phyloP scores from a whole-genome alignment of 352 stramenopile genomes.

The Globisporangium barbulae region DNA sequence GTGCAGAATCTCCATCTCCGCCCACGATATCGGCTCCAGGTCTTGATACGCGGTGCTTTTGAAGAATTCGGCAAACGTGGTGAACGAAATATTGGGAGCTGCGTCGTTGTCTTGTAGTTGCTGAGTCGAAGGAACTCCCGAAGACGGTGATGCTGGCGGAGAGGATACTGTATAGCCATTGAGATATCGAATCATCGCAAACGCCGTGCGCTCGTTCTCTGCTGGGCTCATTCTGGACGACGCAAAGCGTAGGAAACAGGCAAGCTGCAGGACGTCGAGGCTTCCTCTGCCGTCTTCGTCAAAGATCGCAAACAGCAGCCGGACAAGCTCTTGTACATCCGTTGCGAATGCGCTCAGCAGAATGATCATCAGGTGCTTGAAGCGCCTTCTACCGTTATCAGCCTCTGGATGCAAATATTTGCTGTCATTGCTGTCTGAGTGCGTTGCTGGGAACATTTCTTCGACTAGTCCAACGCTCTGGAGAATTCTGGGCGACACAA shows the following conservation, averaged over 20 bases:
- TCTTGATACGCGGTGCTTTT: neutral
- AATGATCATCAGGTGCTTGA: constrained; percentile 25
- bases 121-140: neutral
- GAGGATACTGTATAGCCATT: constrained; percentile 5
- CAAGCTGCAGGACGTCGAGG: constrained; percentile 22
- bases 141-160: constrained; percentile 13
- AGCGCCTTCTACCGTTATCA: constrained; percentile 1
- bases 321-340: constrained; percentile 27
- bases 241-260: constrained; percentile 20
- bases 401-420: neutral
- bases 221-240: constrained; percentile 2
- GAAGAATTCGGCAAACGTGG: constrained; percentile 25
- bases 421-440: neutral
- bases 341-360: constrained; percentile 31
- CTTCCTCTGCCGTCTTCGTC: constrained; percentile 30
- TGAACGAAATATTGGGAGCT: constrained; percentile 15
- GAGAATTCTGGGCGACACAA: neutral
- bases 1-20: constrained; percentile 23
- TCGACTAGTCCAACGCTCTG: constrained; percentile 1
- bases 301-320: constrained; percentile 41
- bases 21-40: constrained; percentile 3
- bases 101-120: neutral
- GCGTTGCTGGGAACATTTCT: neutral
- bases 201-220: constrained; percentile 21
- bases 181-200: neutral